Evolutionary conservation across 75 land plant species (phyloP).

Genomic region (Pinus tabuliformis): DNA sequence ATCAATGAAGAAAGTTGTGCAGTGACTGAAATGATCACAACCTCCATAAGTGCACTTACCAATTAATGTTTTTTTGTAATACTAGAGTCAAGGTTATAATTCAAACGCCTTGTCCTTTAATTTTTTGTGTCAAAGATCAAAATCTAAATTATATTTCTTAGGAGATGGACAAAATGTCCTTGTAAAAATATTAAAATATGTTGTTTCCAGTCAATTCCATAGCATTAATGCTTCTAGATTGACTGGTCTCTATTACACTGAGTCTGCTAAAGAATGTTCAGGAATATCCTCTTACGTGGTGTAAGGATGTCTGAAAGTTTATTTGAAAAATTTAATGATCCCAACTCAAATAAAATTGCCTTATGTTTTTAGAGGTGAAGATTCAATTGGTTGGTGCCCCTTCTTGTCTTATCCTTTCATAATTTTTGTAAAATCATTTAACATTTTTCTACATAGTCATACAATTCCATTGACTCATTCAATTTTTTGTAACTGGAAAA

Average conservation of each 20-base stretch:
- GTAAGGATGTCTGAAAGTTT: background rate
- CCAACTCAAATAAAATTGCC: background rate
- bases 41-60: constrained; percentile 7
- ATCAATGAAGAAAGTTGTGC: constrained; percentile 74
- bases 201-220: background rate
- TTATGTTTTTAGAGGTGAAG: background rate
- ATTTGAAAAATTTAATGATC: constrained; percentile 1
- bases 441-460: background rate
- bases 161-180: constrained; percentile 6
- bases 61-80: background rate
- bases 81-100: constrained; percentile 2
- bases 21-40: constrained; percentile 35
- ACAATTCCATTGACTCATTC: background rate
- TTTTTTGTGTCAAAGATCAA: background rate
- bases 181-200: constrained; percentile 8
- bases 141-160: constrained; percentile 5
- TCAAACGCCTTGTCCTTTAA: background rate
- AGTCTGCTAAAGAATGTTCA: constrained; percentile 5
- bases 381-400: background rate
- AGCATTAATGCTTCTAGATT: background rate
- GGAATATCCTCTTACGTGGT: background rate
- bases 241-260: background rate
- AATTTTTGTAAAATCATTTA: background rate
- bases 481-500: background rate
- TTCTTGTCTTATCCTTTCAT: background rate